Conservation (phyloP, 352 stramenopile genomes). For the Globisporangium spinosum region DNA sequence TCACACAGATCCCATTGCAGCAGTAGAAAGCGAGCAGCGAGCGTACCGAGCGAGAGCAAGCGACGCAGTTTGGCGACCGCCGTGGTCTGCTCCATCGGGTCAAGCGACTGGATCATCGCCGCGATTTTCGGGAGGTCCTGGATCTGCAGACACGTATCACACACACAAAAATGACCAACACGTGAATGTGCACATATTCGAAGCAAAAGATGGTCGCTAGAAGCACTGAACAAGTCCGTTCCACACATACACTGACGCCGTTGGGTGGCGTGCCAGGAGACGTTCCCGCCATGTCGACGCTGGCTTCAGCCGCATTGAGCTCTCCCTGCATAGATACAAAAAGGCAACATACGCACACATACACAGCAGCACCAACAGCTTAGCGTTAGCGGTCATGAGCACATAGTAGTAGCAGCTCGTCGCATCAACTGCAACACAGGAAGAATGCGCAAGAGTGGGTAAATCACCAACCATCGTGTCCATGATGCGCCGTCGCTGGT, state of each 20-base stretch:
- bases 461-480: not conserved
- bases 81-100: conserved; percentile 90
- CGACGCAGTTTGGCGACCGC: conserved; percentile 96
- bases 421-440: not conserved
- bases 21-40: not conserved
- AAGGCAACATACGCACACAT: not conserved
- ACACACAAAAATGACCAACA: not conserved
- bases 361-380: not conserved
- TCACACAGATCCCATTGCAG: no score
- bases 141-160: conserved; percentile 47
- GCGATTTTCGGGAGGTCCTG: conserved; percentile 94
- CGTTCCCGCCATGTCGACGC: not conserved
- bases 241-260: conserved; percentile 3
- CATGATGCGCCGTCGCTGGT: conserved; percentile 75
- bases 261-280: not conserved
- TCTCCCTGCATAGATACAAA: conserved; percentile 7
- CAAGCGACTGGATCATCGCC: conserved; percentile 91
- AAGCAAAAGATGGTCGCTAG: not conserved
- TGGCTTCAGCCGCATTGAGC: conserved; percentile 1
- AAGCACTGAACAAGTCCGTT: not conserved
- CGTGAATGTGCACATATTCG: not conserved
- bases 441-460: not conserved
- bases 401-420: not conserved
- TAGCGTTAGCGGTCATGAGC: not conserved
- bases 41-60: conserved; percentile 93